Evolutionary conservation across 345 rosid genomes (phyloP), one percentile per base, ranked within the genome.

Genomic region (Eucalyptus erythrocorys): DNA sequence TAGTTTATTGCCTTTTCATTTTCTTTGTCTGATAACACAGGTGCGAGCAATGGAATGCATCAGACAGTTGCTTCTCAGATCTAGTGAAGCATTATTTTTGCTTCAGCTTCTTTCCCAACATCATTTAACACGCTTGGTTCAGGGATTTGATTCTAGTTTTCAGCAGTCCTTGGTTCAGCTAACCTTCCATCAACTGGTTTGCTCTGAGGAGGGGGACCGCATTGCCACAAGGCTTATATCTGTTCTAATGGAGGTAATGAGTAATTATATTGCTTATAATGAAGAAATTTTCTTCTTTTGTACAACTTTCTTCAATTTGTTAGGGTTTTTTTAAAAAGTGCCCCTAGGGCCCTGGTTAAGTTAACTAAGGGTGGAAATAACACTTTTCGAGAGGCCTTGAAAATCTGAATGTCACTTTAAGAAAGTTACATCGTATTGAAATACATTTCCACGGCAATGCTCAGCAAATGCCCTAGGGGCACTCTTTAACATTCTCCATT

Each of bases 1-100:
- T 16, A 21, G 71, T 85, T 87, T 86, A 51, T 50, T 49, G 13
- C 37, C 48, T 90, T 89, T 91, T 87, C 51, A 88, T 34, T 37
- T 89, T 87, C 50, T 47, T 88, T 13, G 84, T 86, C 42, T 17
- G 40, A 30, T 43, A 84, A 45, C 82, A 45, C 95, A 98, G 99
- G 98, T 97, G 88, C 94, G 98, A 92, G 97, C 99, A 24, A 97
- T 96, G 99, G 99, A 98, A 91, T 97, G 99, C 88, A 93, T 98
- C 87, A 93, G 99, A 87, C 99, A 98, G 90, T 91, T 97, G 94
- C 97, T 98, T 93, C 97, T 95, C 92, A 93, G 99, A 95, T 98
- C 99, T 90, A 96, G 98, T 86, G 99, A 98, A 93, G 99, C 99
- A 57, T 92, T 97, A 82, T 98, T 95, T 95, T 91, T 98, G 93